phyloP scores from a whole-genome alignment of 1,139 yeast genomes.

The Candida sp. region DNA sequence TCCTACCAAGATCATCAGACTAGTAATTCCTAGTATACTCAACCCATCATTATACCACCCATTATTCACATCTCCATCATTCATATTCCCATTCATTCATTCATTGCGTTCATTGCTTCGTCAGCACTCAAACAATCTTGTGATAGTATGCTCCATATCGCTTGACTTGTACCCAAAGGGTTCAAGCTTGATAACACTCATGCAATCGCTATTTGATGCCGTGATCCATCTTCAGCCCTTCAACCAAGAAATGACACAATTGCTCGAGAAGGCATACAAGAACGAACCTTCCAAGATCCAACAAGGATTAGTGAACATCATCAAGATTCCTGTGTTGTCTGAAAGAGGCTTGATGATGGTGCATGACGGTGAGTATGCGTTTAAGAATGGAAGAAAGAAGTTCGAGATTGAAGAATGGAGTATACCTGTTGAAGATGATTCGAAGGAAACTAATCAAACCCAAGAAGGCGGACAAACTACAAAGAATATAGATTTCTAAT shows the following conservation, averaged over 20 bases:
- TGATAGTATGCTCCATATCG: slow-evolving; percentile 58
- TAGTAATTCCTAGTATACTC: slow-evolving; percentile 76
- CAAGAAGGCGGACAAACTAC: slow-evolving; percentile 30
- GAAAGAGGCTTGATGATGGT: slow-evolving; percentile 84
- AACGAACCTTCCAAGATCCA: slow-evolving; percentile 77
- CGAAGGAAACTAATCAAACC: slow-evolving; percentile 35
- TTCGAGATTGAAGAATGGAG: slow-evolving; percentile 95
- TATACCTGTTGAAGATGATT: slow-evolving; percentile 88
- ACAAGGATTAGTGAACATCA: slow-evolving; percentile 84
- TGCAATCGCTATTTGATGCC: slow-evolving; percentile 71
- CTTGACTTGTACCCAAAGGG: slow-evolving; percentile 70
- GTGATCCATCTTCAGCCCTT: slow-evolving; percentile 84
- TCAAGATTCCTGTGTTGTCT: slow-evolving; percentile 72
- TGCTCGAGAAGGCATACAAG: slow-evolving; percentile 70
- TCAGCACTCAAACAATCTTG: slow-evolving; percentile 48
- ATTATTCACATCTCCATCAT: slow-evolving; percentile 46
- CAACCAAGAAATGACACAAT: slow-evolving; percentile 70
- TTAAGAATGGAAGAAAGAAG: slow-evolving; percentile 79
- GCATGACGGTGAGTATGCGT: slow-evolving; percentile 79
- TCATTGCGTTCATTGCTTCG: slow-evolving; percentile 60
- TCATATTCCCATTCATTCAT: slow-evolving; percentile 66
- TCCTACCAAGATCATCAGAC: slow-evolving; percentile 55
- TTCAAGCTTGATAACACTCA: slow-evolving; percentile 47
- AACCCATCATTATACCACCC: slow-evolving; percentile 82
- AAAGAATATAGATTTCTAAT: slow-evolving; percentile 40